Evolutionary conservation across 345 rosid species (phyloP).

Genomic region (Citrus mangshanensis): DNA sequence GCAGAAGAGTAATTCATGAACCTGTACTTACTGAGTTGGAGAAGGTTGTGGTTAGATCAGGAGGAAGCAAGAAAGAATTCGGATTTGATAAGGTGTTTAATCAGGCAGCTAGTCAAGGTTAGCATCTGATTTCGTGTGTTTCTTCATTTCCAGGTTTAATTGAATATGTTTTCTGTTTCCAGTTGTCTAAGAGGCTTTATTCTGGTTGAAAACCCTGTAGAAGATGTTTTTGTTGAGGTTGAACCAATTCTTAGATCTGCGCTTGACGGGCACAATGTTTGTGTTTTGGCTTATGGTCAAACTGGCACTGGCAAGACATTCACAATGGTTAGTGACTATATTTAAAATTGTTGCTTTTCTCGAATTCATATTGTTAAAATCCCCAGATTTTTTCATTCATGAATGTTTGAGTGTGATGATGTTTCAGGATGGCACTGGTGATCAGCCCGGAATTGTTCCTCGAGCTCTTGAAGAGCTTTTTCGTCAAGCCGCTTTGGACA

Average conservation of each 20-base stretch:
- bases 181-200: constrained; percentile 32
- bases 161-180: constrained; percentile 2
- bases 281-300: constrained; percentile 91
- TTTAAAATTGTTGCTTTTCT: background rate
- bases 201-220: constrained; percentile 55
- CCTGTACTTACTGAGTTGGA: constrained; percentile 44
- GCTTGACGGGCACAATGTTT: constrained; percentile 86
- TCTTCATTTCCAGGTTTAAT: constrained; percentile 10
- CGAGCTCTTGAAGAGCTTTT: constrained; percentile 72
- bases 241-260: constrained; percentile 84
- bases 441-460: constrained; percentile 73
- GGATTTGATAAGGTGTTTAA: constrained; percentile 73
- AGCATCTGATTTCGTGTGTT: constrained; percentile 17
- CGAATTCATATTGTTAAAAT: background rate
- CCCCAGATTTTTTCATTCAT: background rate
- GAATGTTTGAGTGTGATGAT: constrained; percentile 9
- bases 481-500: constrained; percentile 40
- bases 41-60: constrained; percentile 45
- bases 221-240: constrained; percentile 73
- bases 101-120: constrained; percentile 74
- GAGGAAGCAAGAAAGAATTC: constrained; percentile 62
- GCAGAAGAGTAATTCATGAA: constrained; percentile 44
- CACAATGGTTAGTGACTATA: constrained; percentile 62
- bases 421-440: constrained; percentile 69
- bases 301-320: constrained; percentile 96